phyloP scores from a whole-genome alignment of 2,329 filamentous ascomycete species.

The Fusarium algeriense region DNA sequence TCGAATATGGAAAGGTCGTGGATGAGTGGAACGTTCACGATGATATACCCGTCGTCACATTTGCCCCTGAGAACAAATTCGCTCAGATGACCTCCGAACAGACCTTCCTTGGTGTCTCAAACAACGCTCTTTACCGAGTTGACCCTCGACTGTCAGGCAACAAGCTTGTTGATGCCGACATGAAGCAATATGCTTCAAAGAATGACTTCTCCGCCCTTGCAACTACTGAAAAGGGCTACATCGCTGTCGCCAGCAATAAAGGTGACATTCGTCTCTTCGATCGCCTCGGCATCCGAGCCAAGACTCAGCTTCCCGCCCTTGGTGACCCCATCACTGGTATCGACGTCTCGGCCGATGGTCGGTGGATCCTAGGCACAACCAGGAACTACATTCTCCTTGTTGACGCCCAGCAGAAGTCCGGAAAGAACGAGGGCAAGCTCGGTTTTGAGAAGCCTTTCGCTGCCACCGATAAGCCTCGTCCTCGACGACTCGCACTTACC shows the following conservation, averaged over 20 bases:
- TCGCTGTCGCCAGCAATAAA: conserved; percentile 97
- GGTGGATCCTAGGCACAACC: conserved; percentile 95
- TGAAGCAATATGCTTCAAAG: conserved; percentile 97
- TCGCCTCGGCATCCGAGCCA: conserved; percentile 94
- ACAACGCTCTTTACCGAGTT: conserved; percentile 92
- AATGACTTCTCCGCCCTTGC: conserved; percentile 96
- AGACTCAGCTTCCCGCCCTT: conserved; percentile 95
- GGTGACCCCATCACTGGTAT: conserved; percentile 95
- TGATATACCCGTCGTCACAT: conserved; percentile 91
- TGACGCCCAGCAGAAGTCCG: conserved; percentile 88
- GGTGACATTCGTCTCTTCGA: conserved; percentile 98
- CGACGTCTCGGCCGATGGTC: conserved; percentile 94
- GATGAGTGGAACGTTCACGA: conserved; percentile 99
- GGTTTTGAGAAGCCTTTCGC: conserved; percentile 95
- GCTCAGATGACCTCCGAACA: conserved; percentile 96
- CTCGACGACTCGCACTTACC: conserved; percentile 87
- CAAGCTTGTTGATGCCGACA: conserved; percentile 91
- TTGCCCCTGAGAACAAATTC: conserved; percentile 97
- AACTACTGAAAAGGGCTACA: conserved; percentile 95
- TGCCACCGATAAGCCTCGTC: conserved; percentile 93
- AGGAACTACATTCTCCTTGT: conserved; percentile 95
- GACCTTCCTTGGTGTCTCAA: conserved; percentile 92
- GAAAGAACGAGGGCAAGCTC: conserved; percentile 98
- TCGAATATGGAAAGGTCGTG: conserved; percentile 97
- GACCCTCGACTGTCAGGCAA: conserved; percentile 90